Evolutionary conservation across 1,284 basidiomycete genomes (phyloP).

Genomic region (Dichomitus squalens): DNA sequence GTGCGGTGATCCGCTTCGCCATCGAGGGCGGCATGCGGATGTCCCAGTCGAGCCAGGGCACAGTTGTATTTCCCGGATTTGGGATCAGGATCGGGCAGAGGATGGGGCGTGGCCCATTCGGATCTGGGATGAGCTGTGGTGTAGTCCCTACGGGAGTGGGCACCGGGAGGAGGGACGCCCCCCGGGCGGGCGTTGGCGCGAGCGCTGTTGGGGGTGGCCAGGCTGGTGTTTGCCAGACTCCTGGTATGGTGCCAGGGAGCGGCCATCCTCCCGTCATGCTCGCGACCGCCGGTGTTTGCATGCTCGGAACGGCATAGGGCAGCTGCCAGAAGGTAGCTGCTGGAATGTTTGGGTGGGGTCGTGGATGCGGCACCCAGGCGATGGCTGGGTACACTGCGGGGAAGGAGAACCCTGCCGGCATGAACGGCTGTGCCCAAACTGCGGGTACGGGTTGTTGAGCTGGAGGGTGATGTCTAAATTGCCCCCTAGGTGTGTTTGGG

Average conservation of each 20-base stretch:
- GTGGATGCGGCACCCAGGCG: constrained; percentile 36
- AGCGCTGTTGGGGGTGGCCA: constrained; percentile 11
- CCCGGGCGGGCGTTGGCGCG: not conserved
- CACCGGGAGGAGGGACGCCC: not conserved
- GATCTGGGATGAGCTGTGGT: not conserved
- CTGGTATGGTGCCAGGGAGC: constrained; percentile 32
- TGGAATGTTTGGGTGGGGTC: constrained; percentile 23
- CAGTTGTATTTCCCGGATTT: constrained; percentile 36
- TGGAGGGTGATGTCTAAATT: not conserved
- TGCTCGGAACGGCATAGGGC: constrained; percentile 6
- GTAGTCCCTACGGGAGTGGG: not conserved
- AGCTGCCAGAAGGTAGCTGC: constrained; percentile 20
- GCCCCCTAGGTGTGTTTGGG: not conserved
- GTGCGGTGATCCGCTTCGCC: constrained; percentile 36
- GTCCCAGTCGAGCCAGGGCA: constrained; percentile 42
- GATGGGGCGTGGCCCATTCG: constrained; percentile 4
- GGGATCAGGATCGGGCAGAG: constrained; percentile 38
- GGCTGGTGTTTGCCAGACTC: constrained; percentile 31
- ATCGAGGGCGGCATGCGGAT: constrained; percentile 35
- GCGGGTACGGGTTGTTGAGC: constrained; percentile 1
- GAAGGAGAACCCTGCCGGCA: constrained; percentile 1
- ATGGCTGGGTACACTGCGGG: constrained; percentile 12
- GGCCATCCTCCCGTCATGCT: constrained; percentile 33
- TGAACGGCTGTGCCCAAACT: not conserved
- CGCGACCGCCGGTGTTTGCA: constrained; percentile 2